These are phyloP conservation scores for Trichoderma simmonsii DNA, from an alignment of 2,329 filamentous ascomycete genomes.

Conservation along the genomic window DNA sequence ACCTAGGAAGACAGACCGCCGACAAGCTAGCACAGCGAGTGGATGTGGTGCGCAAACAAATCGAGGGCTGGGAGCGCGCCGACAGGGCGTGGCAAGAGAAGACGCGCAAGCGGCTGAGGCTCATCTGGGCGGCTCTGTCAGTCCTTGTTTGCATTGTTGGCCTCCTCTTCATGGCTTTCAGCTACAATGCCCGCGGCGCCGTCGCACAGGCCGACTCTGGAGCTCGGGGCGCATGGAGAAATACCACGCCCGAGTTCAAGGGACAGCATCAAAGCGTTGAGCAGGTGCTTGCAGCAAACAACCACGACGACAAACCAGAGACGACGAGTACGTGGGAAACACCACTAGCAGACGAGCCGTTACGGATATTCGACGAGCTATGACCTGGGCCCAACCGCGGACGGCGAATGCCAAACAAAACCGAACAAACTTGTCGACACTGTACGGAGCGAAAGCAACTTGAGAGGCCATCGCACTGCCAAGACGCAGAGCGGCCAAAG, in stretches of 20 bases:
- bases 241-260: background rate
- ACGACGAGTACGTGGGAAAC: conserved; percentile 29
- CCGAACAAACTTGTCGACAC: background rate
- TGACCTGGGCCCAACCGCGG: conserved; percentile 24
- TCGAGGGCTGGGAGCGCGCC: conserved; percentile 65
- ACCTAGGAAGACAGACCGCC: conserved; percentile 57
- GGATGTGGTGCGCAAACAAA: conserved; percentile 58
- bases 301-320: conserved; percentile 23
- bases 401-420: background rate
- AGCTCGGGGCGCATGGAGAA: background rate
- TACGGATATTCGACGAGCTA: conserved; percentile 47
- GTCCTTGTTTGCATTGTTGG: conserved; percentile 46
- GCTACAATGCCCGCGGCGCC: conserved; percentile 21
- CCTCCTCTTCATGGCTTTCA: conserved; percentile 39
- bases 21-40: conserved; percentile 60
- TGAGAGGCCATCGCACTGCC: background rate
- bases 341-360: conserved; percentile 32
- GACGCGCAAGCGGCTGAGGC: conserved; percentile 60
- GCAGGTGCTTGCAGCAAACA: conserved; percentile 20
- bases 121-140: conserved; percentile 60
- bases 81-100: conserved; percentile 67
- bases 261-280: conserved; percentile 19
- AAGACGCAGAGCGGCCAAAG: background rate
- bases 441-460: background rate
- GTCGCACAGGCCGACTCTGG: conserved; percentile 7